These are phyloP conservation scores for Tylopilus subfusipes DNA, from an alignment of 768 basidiomycete species.

Conservation along the genomic window DNA sequence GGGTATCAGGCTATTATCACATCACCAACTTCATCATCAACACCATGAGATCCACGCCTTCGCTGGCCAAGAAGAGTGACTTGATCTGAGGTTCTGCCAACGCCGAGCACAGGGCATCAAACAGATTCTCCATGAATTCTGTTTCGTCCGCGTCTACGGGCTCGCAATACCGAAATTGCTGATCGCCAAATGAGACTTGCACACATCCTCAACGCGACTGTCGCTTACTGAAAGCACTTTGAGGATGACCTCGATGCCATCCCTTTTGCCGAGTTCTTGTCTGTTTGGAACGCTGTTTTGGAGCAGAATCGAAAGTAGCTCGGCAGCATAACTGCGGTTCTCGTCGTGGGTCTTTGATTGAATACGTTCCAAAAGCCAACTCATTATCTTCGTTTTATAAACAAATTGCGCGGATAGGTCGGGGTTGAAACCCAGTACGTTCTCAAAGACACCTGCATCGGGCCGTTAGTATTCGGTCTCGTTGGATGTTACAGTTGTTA, in stretches of 20 bases:
- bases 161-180: constrained; percentile 88
- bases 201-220: constrained; percentile 1
- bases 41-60: constrained; percentile 97
- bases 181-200: constrained; percentile 9
- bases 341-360: constrained; percentile 74
- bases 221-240: constrained; percentile 75
- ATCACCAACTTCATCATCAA: constrained; percentile 86
- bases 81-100: constrained; percentile 79
- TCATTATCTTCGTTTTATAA: constrained; percentile 67
- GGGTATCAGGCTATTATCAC: neutral
- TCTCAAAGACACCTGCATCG: constrained; percentile 81
- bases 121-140: constrained; percentile 98
- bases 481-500: constrained; percentile 25
- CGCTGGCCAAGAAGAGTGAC: constrained; percentile 76
- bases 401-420: constrained; percentile 67
- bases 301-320: constrained; percentile 86
- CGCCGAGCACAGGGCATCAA: constrained; percentile 85
- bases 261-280: constrained; percentile 60
- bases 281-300: constrained; percentile 72
- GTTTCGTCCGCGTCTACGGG: constrained; percentile 85
- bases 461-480: neutral
- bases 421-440: constrained; percentile 83
- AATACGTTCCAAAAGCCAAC: constrained; percentile 78
- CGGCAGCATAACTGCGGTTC: constrained; percentile 90
- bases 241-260: constrained; percentile 76